phyloP scores from a whole-genome alignment of 495 filamentous ascomycete genomes.

The Pseudevernia furfuracea region DNA sequence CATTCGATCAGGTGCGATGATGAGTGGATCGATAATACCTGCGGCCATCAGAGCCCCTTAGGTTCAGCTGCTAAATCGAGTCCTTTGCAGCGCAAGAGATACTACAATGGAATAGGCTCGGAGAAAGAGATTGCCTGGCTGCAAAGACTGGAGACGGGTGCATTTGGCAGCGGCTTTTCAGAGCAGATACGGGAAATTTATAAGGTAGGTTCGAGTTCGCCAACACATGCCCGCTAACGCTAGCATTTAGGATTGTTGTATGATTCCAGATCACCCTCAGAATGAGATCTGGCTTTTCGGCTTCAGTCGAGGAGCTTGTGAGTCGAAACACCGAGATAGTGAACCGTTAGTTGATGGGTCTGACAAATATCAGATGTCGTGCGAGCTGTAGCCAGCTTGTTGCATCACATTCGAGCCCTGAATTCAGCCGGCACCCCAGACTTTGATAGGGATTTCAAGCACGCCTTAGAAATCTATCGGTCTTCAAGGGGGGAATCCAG shows the following conservation, averaged over 20 bases:
- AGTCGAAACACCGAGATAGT: neutral
- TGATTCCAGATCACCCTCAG: conserved; percentile 30
- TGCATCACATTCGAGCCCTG: conserved; percentile 40
- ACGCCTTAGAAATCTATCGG: conserved; percentile 28
- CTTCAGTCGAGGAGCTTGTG: conserved; percentile 48
- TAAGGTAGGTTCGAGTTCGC: neutral
- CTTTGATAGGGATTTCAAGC: conserved; percentile 37
- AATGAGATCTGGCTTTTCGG: conserved; percentile 52
- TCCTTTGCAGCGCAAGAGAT: neutral
- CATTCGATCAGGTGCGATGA: conserved; percentile 12
- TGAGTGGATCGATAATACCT: neutral
- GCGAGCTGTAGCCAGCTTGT: conserved; percentile 44
- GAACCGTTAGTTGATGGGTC: neutral
- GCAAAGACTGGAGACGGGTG: conserved; percentile 3
- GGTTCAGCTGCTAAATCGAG: neutral
- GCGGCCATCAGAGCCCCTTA: neutral
- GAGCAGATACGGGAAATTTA: neutral
- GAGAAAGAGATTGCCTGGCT: conserved; percentile 3
- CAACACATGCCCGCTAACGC: neutral
- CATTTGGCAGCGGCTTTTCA: conserved; percentile 9
- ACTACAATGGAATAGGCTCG: conserved; percentile 5
- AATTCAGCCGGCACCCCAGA: conserved; percentile 28
- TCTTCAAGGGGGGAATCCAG: conserved; percentile 15
- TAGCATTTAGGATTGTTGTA: conserved; percentile 5
- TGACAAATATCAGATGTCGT: conserved; percentile 34